These are phyloP conservation scores for Areca catechu DNA, from an alignment of 176 grass and related monocot genomes.

Conservation along the genomic window DNA sequence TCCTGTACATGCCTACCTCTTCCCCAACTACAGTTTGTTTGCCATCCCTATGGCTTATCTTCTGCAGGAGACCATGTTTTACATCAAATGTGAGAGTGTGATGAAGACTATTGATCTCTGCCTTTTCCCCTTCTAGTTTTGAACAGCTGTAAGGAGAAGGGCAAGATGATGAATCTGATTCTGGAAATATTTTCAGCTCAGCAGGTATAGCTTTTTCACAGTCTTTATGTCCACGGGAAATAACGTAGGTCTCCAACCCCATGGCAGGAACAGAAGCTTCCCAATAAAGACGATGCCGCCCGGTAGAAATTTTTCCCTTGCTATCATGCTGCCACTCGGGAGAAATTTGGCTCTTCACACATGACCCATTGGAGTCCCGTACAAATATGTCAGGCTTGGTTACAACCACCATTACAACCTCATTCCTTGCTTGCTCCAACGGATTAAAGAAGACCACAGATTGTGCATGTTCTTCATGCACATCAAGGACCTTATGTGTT, in stretches of 20 bases:
- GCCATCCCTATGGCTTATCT: constrained; percentile 45
- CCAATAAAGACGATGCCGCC: constrained; percentile 83
- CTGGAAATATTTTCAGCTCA: constrained; percentile 45
- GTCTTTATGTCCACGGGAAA: constrained; percentile 34
- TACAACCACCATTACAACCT: constrained; percentile 87
- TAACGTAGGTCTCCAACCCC: constrained; percentile 82
- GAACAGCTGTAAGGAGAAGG: constrained; percentile 84
- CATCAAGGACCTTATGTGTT: constrained; percentile 48
- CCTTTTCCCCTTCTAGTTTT: constrained; percentile 52
- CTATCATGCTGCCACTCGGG: constrained; percentile 72
- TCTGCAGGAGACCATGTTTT: constrained; percentile 65
- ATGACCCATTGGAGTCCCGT: constrained; percentile 70
- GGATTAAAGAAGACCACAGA: constrained; percentile 73
- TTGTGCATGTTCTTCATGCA: constrained; percentile 40
- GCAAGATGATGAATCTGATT: constrained; percentile 49
- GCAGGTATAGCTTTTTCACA: constrained; percentile 74
- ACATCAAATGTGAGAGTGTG: constrained; percentile 77
- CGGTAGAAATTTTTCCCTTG: constrained; percentile 33
- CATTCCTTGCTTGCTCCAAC: constrained; percentile 81
- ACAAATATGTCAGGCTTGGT: constrained; percentile 62
- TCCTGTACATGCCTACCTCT: constrained; percentile 90
- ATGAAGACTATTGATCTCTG: constrained; percentile 53
- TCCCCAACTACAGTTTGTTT: constrained; percentile 55
- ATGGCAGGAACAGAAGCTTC: constrained; percentile 82
- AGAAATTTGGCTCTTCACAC: constrained; percentile 83